Evolutionary conservation across 768 basidiomycete species (phyloP).

Genomic region (Collybia nuda): DNA sequence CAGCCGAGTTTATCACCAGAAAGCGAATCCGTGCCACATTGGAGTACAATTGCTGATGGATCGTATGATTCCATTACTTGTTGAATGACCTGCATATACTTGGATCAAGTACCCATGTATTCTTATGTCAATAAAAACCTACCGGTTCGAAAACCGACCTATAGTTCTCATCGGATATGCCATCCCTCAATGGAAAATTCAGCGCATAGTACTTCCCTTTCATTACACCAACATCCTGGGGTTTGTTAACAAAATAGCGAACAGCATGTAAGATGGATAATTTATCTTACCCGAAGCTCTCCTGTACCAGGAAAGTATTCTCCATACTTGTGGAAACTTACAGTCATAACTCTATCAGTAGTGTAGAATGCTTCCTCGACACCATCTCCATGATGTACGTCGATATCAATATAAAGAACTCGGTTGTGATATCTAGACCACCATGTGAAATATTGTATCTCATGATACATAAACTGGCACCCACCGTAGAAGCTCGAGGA

Average conservation of each 20-base stretch:
- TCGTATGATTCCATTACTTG: conserved; percentile 94
- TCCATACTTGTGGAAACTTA: conserved; percentile 97
- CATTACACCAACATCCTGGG: conserved; percentile 86
- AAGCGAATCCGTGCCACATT: conserved; percentile 96
- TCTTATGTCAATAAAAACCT: conserved; percentile 23
- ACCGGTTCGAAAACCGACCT: conserved; percentile 95
- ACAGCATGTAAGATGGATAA: conserved; percentile 1
- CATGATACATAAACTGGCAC: conserved; percentile 9
- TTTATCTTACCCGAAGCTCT: conserved; percentile 73
- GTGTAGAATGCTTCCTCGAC: conserved; percentile 99
- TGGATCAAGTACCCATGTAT: neutral
- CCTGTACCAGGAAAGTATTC: conserved; percentile 99
- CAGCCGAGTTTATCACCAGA: conserved; percentile 96
- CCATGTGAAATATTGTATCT: neutral
- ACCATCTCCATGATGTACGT: conserved; percentile 98
- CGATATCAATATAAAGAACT: conserved; percentile 97
- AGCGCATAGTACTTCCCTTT: conserved; percentile 94
- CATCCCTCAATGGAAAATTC: conserved; percentile 94
- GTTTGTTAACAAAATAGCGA: conserved; percentile 10
- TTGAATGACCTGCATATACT: conserved; percentile 68
- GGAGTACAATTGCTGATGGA: conserved; percentile 92
- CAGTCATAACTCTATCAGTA: conserved; percentile 98
- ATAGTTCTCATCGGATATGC: conserved; percentile 94
- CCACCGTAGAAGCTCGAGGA: conserved; percentile 88
- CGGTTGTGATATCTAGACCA: conserved; percentile 79